phyloP scores from a whole-genome alignment of 2,329 filamentous ascomycete genomes.

The Cryphonectria nitschkei region DNA sequence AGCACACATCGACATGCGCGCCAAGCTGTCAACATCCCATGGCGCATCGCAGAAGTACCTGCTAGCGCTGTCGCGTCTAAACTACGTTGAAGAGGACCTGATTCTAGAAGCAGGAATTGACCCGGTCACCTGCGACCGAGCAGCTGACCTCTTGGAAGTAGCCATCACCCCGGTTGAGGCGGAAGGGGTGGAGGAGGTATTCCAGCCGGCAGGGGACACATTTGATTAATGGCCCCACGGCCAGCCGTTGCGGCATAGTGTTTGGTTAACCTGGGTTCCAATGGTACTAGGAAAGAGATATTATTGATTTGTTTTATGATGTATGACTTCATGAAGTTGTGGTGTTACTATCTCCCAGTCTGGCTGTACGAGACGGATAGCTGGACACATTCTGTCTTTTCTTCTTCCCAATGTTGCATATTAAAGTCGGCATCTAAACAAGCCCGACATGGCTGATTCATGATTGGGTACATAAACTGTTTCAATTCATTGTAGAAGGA shows the following conservation, averaged over 20 bases:
- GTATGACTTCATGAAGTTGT: background rate
- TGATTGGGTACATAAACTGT: background rate
- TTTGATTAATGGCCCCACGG: constrained; percentile 37
- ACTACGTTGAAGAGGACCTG: constrained; percentile 78
- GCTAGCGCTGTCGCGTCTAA: constrained; percentile 79
- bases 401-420: background rate
- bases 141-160: constrained; percentile 79
- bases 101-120: constrained; percentile 78
- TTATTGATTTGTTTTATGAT: background rate
- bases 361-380: background rate
- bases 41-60: constrained; percentile 83
- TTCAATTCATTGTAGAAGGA: background rate
- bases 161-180: constrained; percentile 76
- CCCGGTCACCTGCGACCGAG: constrained; percentile 77
- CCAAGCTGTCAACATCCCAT: constrained; percentile 70
- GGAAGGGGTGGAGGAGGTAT: constrained; percentile 42
- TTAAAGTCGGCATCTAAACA: background rate
- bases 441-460: background rate
- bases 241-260: background rate
- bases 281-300: background rate
- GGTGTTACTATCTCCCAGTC: background rate
- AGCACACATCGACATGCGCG: constrained; percentile 62
- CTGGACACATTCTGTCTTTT: background rate
- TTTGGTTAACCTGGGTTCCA: background rate
- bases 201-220: constrained; percentile 37